phyloP scores from a whole-genome alignment of 106 monocot species.

The Hemerocallis citrina region DNA sequence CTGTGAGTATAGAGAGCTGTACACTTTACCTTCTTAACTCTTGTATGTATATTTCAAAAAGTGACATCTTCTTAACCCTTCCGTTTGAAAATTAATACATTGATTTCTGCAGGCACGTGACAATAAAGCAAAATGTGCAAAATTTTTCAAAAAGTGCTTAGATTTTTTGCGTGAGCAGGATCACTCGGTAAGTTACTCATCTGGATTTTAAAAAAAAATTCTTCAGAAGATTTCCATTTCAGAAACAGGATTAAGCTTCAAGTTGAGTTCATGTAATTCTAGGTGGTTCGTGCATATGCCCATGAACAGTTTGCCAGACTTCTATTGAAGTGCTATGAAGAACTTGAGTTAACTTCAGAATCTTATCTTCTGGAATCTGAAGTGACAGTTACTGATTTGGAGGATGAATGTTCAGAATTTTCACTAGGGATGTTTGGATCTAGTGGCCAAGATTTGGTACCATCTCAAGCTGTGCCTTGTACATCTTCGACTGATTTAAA shows the following conservation, averaged over 20 bases:
- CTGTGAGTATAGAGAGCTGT: slow-evolving; percentile 19
- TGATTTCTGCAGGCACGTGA: slow-evolving; percentile 46
- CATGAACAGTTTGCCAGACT: slow-evolving; percentile 98
- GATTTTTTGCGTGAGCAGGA: slow-evolving; percentile 76
- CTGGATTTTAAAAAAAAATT: neutral
- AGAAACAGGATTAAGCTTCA: neutral
- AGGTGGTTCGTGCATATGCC: slow-evolving; percentile 93
- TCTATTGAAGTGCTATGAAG: slow-evolving; percentile 84
- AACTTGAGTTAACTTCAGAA: slow-evolving; percentile 77
- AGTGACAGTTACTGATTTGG: slow-evolving; percentile 65
- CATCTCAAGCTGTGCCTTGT: slow-evolving; percentile 14
- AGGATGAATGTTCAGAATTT: slow-evolving; percentile 72
- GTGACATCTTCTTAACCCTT: neutral
- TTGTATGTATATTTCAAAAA: neutral
- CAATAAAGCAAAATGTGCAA: slow-evolving; percentile 66
- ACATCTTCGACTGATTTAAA: slow-evolving; percentile 11
- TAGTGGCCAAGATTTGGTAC: slow-evolving; percentile 13
- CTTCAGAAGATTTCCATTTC: neutral
- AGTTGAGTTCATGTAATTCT: slow-evolving; percentile 6
- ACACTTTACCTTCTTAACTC: neutral
- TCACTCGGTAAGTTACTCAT: slow-evolving; percentile 53
- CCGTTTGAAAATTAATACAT: neutral
- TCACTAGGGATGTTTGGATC: slow-evolving; percentile 45
- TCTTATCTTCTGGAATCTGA: slow-evolving; percentile 67
- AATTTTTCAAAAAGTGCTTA: slow-evolving; percentile 90